A percentile compares a stretch with the other conserved stretches of the same genome.
Evolutionary conservation across 345 rosid species (phyloP).

Genomic region (Camelina neglecta): DNA sequence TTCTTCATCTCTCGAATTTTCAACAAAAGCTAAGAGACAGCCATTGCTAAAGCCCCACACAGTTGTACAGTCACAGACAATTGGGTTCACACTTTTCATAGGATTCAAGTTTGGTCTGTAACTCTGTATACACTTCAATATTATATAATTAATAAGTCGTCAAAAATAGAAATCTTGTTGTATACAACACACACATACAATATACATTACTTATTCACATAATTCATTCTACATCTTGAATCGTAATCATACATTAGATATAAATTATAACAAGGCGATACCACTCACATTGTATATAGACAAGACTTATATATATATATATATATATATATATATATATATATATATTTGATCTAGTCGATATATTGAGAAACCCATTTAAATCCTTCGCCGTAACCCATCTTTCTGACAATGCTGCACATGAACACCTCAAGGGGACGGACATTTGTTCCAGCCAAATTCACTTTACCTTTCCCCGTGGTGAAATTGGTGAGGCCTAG

Average conservation of each 20-base stretch:
- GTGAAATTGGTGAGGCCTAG: conserved; percentile 66
- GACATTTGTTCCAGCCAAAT: conserved; percentile 57
- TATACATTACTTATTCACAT: conserved; percentile 5
- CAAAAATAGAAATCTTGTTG: conserved; percentile 6
- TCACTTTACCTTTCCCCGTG: conserved; percentile 64
- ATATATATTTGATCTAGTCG: conserved; percentile 36
- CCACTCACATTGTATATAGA: not conserved
- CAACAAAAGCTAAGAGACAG: conserved; percentile 40
- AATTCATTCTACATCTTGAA: conserved; percentile 12
- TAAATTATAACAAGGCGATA: not conserved
- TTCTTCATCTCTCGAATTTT: conserved; percentile 28
- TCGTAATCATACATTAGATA: conserved; percentile 3
- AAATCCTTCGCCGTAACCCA: conserved; percentile 70
- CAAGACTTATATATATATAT: not conserved
- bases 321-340: not conserved
- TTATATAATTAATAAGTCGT: not conserved
- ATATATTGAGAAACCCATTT: conserved; percentile 72
- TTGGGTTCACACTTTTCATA: conserved; percentile 33
- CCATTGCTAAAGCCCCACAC: conserved; percentile 41
- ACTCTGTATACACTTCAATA: not conserved
- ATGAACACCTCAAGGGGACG: conserved; percentile 74
- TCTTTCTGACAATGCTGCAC: conserved; percentile 74
- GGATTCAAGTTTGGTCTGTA: conserved; percentile 6
- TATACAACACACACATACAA: not conserved
- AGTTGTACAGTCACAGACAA: conserved; percentile 29